Percentiles rank a stretch among this genome's conserved stretches.
These are phyloP conservation scores for Fraxinus anomala DNA, from an alignment of 257 asterid species.

Conservation along the genomic window DNA sequence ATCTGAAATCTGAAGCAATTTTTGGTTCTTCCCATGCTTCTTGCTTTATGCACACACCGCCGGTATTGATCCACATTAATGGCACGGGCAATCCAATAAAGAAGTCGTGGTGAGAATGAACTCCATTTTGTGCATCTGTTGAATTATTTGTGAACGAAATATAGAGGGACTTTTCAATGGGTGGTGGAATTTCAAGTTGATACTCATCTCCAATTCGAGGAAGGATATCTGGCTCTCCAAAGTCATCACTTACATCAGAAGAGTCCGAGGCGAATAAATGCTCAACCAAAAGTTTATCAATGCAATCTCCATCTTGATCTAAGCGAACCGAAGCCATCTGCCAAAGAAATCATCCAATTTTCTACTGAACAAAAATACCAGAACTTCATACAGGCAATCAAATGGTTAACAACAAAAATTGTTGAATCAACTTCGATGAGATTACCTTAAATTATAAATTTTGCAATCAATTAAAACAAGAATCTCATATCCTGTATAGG, in stretches of 20 bases:
- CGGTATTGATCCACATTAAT: conserved; percentile 33
- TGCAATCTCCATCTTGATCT: conserved; percentile 32
- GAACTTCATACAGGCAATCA: too few relatives aligned
- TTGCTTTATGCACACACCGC: conserved; percentile 29
- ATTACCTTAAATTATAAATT: too few relatives aligned
- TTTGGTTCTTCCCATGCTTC: conserved; percentile 27
- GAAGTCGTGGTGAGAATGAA: conserved; percentile 18
- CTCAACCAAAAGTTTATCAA: conserved; percentile 35
- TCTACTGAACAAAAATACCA: background rate
- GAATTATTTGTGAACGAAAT: conserved; percentile 17
- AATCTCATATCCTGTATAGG: background rate
- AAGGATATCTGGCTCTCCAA: conserved; percentile 33
- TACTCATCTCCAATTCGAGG: conserved; percentile 61
- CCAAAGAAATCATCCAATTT: conserved; percentile 15
- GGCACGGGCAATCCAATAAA: conserved; percentile 48
- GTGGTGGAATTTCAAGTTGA: conserved; percentile 62
- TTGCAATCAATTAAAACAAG: background rate
- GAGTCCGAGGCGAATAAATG: conserved; percentile 31
- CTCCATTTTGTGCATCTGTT: conserved; percentile 16
- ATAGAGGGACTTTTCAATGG: conserved; percentile 21
- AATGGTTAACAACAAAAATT: too few relatives aligned
- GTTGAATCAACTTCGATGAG: too few relatives aligned
- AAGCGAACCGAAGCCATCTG: conserved; percentile 40
- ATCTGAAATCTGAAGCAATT: conserved; percentile 17
- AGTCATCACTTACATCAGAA: conserved; percentile 22